Evolutionary conservation across 2,329 filamentous ascomycete genomes (phyloP).

Genomic region (Xylariaceae sp.): DNA sequence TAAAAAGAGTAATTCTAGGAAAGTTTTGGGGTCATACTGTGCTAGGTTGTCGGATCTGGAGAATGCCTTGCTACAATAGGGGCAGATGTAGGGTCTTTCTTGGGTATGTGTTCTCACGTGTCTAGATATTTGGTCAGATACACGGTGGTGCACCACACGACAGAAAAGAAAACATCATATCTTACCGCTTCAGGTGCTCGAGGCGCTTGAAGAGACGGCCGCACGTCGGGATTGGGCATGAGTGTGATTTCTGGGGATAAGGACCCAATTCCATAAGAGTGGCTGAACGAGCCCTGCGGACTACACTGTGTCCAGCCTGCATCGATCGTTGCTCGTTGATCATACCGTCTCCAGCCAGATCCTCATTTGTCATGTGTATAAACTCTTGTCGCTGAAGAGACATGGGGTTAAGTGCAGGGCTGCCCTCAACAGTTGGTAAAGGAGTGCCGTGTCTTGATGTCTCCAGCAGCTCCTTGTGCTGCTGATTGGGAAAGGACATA

Average conservation of each 20-base stretch:
- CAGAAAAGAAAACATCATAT: conserved; percentile 46
- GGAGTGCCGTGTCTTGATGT: conserved; percentile 92
- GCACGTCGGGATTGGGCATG: conserved; percentile 97
- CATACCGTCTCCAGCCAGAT: conserved; percentile 61
- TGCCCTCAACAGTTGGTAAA: conserved; percentile 80
- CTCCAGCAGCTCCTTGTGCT: conserved; percentile 79
- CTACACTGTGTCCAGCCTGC: conserved; percentile 73
- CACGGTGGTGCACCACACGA: conserved; percentile 44
- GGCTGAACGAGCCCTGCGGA: conserved; percentile 88
- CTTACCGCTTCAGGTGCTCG: conserved; percentile 98
- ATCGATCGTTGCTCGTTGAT: conserved; percentile 67
- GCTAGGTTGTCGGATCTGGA: conserved; percentile 98
- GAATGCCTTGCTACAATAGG: conserved; percentile 97
- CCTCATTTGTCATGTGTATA: conserved; percentile 63
- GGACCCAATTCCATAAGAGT: conserved; percentile 96
- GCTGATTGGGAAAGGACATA: conserved; percentile 64
- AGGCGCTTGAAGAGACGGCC: conserved; percentile 97
- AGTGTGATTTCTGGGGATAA: conserved; percentile 97
- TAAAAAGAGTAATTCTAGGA: conserved; percentile 42
- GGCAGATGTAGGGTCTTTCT: conserved; percentile 97
- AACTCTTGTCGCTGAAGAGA: conserved; percentile 73
- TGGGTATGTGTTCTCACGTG: conserved; percentile 99
- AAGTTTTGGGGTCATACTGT: conserved; percentile 68
- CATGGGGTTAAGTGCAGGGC: conserved; percentile 72
- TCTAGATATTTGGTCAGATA: conserved; percentile 64